These are phyloP conservation scores for Metschnikowia cubensis DNA, from an alignment of 805 yeast genomes.

Conservation along the genomic window DNA sequence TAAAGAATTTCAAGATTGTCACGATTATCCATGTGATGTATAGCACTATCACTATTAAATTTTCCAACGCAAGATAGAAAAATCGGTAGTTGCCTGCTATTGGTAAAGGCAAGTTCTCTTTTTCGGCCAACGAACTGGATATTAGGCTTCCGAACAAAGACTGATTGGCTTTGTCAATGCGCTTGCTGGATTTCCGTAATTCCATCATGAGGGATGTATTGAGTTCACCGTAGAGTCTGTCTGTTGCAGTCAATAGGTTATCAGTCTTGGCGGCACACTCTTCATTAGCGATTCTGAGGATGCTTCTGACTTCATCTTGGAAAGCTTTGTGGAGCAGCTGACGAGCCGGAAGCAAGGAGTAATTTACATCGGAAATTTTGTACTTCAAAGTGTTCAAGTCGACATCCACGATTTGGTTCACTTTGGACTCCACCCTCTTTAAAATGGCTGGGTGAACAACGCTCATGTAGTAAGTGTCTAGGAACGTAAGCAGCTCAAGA, in stretches of 20 bases:
- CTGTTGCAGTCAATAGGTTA: conserved; percentile 56
- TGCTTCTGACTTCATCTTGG: conserved; percentile 32
- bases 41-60: conserved; percentile 46
- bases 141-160: conserved; percentile 27
- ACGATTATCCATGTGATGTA: conserved; percentile 58
- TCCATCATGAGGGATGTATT: conserved; percentile 67
- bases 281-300: conserved; percentile 35
- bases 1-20: conserved; percentile 39
- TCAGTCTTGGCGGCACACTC: conserved; percentile 54
- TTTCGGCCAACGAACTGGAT: conserved; percentile 13
- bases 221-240: conserved; percentile 67
- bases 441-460: conserved; percentile 10
- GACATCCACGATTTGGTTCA: conserved; percentile 5
- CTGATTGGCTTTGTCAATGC: conserved; percentile 39
- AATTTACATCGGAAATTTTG: conserved; percentile 25
- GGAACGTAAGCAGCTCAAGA: conserved; percentile 1
- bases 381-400: conserved; percentile 8
- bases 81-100: conserved; percentile 34
- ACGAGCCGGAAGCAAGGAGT: conserved; percentile 31
- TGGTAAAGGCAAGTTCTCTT: conserved; percentile 18
- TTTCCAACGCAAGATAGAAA: conserved; percentile 47
- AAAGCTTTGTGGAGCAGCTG: conserved; percentile 31
- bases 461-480: conserved; percentile 9
- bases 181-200: conserved; percentile 50
- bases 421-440: conserved; percentile 1